Evolutionary conservation across 352 stramenopile genomes (phyloP).

Genomic region (Phytophthora pistaciae): DNA sequence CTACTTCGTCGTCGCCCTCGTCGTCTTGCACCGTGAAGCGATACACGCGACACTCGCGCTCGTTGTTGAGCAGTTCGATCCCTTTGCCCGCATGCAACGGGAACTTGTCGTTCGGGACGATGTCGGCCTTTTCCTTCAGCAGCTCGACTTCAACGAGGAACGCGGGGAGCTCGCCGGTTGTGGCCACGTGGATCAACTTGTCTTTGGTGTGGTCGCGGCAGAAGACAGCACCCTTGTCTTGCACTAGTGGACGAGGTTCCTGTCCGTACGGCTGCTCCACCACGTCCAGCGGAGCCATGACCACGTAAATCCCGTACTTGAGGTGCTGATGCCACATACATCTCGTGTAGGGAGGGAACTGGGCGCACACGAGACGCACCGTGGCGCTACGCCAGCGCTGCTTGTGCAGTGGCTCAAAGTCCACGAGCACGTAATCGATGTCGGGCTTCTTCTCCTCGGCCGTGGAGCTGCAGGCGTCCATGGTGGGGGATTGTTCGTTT

Average conservation of each 20-base stretch:
- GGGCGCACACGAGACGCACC: slow-evolving; percentile 44
- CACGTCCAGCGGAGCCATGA: slow-evolving; percentile 43
- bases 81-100: slow-evolving; percentile 31
- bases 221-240: slow-evolving; percentile 48
- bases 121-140: slow-evolving; percentile 42
- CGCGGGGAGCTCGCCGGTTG: slow-evolving; percentile 38
- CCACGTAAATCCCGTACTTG: slow-evolving; percentile 58
- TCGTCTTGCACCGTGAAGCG: slow-evolving; percentile 38
- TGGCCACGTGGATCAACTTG: slow-evolving; percentile 50
- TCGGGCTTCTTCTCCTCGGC: slow-evolving; percentile 8
- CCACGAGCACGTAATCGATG: slow-evolving; percentile 50
- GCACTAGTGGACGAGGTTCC: slow-evolving; percentile 31
- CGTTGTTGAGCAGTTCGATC: slow-evolving; percentile 45
- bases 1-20: slow-evolving; percentile 5
- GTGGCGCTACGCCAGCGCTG: slow-evolving; percentile 49
- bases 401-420: slow-evolving; percentile 57
- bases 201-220: slow-evolving; percentile 64
- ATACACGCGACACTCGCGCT: slow-evolving; percentile 56
- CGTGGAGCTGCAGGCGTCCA: slow-evolving; percentile 1
- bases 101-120: slow-evolving; percentile 31
- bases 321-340: slow-evolving; percentile 61
- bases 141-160: slow-evolving; percentile 67
- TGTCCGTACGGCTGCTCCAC: slow-evolving; percentile 37
- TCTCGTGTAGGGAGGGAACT: slow-evolving; percentile 47
- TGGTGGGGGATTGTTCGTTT: slow-evolving; percentile 3